A percentile compares a stretch with the other conserved stretches of the same genome.
These are phyloP conservation scores for Barnettozyma wickerhamii DNA, from an alignment of 805 yeast genomes.

Conservation along the genomic window DNA sequence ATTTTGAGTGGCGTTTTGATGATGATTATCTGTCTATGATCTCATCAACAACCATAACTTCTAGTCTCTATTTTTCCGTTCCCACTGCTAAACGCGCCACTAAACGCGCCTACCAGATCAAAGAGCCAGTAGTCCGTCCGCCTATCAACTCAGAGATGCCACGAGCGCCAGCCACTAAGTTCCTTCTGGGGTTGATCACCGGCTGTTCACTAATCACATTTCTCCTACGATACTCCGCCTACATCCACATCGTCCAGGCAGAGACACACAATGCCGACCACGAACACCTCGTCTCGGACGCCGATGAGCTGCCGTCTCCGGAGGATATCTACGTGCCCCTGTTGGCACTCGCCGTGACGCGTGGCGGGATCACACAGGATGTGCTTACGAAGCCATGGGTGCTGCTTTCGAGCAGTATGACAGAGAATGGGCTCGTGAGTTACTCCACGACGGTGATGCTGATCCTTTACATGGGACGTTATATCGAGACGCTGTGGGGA, in stretches of 20 bases:
- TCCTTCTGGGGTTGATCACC: slow-evolving; percentile 19
- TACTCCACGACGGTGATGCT: slow-evolving; percentile 34
- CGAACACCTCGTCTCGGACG: slow-evolving; percentile 17
- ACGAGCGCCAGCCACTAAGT: slow-evolving; percentile 30
- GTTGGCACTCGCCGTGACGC: slow-evolving; percentile 39
- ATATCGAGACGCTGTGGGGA: slow-evolving; percentile 55
- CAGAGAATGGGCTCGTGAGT: slow-evolving; percentile 40
- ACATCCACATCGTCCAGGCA: slow-evolving; percentile 24
- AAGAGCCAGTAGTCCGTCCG: too few species aligned
- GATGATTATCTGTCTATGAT: too few species aligned
- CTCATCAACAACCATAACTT: too few species aligned
- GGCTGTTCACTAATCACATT: slow-evolving; percentile 26
- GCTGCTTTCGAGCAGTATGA: slow-evolving; percentile 40
- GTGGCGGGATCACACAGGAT: slow-evolving; percentile 32
- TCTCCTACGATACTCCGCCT: slow-evolving; percentile 28
- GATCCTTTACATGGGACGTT: slow-evolving; percentile 46
- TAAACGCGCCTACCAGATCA: too few species aligned
- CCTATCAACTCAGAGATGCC: slow-evolving; percentile 12
- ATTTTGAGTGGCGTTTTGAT: too few species aligned
- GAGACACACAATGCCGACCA: slow-evolving; percentile 21
- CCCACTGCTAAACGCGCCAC: too few species aligned
- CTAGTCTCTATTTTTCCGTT: too few species aligned
- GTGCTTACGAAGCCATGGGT: slow-evolving; percentile 46
- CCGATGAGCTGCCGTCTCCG: slow-evolving; percentile 33
- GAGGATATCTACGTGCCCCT: slow-evolving; percentile 45